These are phyloP conservation scores for Colletotrichum sp. DNA, from an alignment of 2,329 filamentous ascomycete genomes.

Conservation along the genomic window DNA sequence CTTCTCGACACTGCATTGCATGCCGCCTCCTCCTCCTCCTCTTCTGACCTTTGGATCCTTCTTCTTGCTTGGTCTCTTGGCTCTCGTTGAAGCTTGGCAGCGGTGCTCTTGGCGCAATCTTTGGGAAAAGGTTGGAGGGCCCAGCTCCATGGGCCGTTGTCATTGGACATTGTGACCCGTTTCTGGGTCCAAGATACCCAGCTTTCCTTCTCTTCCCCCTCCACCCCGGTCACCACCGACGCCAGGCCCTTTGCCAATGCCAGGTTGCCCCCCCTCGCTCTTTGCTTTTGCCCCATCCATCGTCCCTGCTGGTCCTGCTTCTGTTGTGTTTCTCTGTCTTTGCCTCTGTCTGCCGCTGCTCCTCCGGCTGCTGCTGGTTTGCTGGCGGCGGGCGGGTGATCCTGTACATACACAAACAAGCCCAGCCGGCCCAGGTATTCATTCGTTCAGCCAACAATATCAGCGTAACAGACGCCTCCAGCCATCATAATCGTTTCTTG, in stretches of 20 bases:
- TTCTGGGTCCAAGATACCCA: neutral
- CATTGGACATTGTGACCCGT: neutral
- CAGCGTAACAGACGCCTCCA: neutral
- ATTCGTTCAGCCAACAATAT: neutral
- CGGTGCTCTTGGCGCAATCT: neutral
- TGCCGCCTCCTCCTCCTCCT: neutral
- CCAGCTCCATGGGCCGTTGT: neutral
- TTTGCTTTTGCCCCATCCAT: neutral
- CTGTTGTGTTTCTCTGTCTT: neutral
- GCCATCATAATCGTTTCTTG: neutral
- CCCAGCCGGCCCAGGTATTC: neutral
- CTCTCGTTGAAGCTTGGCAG: neutral
- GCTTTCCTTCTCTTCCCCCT: neutral
- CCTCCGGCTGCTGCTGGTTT: neutral
- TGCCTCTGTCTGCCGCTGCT: neutral
- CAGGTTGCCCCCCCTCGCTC: neutral
- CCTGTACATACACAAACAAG: neutral
- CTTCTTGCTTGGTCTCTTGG: neutral
- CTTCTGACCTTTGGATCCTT: neutral
- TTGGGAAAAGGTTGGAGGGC: neutral
- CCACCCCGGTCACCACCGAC: neutral
- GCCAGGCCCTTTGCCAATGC: neutral
- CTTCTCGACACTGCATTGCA: neutral
- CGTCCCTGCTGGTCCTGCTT: neutral
- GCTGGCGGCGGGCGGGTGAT: neutral